Base-by-base conservation (phyloP, 495 filamentous ascomycete genomes). In the Rhizodiscina lignyota region DNA sequence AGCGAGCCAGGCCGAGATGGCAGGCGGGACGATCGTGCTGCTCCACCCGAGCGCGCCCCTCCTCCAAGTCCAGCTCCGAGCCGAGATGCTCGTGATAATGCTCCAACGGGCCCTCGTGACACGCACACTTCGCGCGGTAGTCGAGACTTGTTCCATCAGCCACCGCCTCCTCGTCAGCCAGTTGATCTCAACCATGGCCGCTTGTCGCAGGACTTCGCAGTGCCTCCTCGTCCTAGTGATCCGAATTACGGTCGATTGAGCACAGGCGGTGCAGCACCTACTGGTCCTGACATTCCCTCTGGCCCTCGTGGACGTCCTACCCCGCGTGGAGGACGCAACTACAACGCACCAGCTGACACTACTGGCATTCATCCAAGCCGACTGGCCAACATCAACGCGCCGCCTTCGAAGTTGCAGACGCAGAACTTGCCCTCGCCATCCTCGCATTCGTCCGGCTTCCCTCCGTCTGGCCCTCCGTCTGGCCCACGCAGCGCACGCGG, bases 261-360 rank as follows among this genome's bases (percentile, higher is more conserved):
- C 39, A 53, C 65, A 5, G n/a, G n/a, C n/a, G n/a, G n/a, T n/a
- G 63, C 67, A 30, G 55, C 56, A n/a, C 62, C 69, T 0, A 55
- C 62, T 12, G 48, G 61, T 21, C 49, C 62, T 5, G 73, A 74
- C 30, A 69, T 75, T 30, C 82, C 83, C 1, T 76, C 72, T 18
- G 84, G 81, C 1, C 84, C 83, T 2, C 63, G 79, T 28, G 65
- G 67, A 22, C 10, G 53, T 48, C 36, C 41, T 12, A 32, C 53
- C 16, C 47, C 42, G 4, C 54, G 59, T 11, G 44, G 54, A 35
- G 52, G 53, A 30, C 56, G 60, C 18, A 55, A 54, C 39, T 50
- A 42, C 18, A 43, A 48, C 21, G 51, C 46, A 28, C 29, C 33
- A 30, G 31, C 22, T 5, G 33, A 35, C n/a, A 21, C 20, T 20